These are phyloP conservation scores for Amylostereum chailletii DNA, from an alignment of 1,284 basidiomycete genomes.

Conservation along the genomic window DNA sequence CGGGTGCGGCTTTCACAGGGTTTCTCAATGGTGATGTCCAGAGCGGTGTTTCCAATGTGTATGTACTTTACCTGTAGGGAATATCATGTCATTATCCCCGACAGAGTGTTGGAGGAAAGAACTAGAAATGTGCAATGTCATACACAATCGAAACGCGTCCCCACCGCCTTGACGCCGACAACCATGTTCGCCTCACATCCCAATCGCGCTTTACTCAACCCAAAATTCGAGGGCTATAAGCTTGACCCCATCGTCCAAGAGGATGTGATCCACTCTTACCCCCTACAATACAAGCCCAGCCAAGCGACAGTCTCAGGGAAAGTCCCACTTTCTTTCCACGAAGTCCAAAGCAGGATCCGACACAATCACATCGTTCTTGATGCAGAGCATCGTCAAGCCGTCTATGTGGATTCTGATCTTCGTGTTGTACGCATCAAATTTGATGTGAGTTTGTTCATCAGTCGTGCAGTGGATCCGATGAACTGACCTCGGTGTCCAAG, in stretches of 20 bases:
- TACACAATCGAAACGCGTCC: no score
- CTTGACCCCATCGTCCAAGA: constrained; percentile 53
- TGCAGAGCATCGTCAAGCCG: constrained; percentile 33
- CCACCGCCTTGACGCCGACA: not conserved
- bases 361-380: constrained; percentile 75
- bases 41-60: no score
- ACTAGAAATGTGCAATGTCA: no score
- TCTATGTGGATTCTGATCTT: constrained; percentile 68
- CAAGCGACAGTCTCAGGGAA: constrained; percentile 55
- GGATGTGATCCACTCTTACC: constrained; percentile 39
- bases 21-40: no score
- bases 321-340: constrained; percentile 62
- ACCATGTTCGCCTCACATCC: constrained; percentile 24
- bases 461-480: not conserved
- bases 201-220: constrained; percentile 52
- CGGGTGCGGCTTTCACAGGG: no score
- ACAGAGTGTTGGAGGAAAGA: no score
- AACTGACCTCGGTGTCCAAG: constrained; percentile 17
- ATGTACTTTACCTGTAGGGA: no score
- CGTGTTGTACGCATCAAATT: constrained; percentile 57
- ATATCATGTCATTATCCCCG: no score
- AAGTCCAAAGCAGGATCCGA: constrained; percentile 76
- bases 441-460: constrained; percentile 34
- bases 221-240: constrained; percentile 81
- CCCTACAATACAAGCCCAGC: constrained; percentile 42